These are phyloP conservation scores for Aspergillus steynii DNA, from an alignment of 495 filamentous ascomycete genomes.

Conservation along the genomic window DNA sequence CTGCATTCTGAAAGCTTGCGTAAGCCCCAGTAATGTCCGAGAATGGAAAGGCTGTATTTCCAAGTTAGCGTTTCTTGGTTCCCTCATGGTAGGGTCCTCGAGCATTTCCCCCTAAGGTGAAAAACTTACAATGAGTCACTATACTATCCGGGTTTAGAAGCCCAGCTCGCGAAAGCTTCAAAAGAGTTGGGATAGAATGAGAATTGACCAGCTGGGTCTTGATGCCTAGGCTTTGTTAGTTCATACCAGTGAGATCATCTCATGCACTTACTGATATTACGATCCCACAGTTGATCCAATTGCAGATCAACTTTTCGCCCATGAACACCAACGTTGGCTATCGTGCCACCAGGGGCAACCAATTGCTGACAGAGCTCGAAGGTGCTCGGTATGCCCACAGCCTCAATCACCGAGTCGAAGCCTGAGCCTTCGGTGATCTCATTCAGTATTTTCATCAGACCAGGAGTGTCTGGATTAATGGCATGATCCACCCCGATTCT, in stretches of 20 bases:
- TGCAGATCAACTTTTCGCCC: constrained; percentile 39
- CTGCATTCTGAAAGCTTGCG: constrained; percentile 7
- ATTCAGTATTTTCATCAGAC: constrained; percentile 32
- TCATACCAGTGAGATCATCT: neutral
- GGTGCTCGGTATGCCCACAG: constrained; percentile 45
- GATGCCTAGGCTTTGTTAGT: constrained; percentile 30
- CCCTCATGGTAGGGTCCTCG: neutral
- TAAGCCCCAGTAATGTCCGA: constrained; percentile 6
- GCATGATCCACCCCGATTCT: constrained; percentile 43
- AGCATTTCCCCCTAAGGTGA: too few relatives aligned
- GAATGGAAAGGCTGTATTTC: neutral
- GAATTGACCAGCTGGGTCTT: constrained; percentile 40
- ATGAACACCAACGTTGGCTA: constrained; percentile 55
- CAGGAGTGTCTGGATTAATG: constrained; percentile 21
- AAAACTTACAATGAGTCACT: constrained; percentile 42
- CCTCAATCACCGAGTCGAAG: constrained; percentile 54
- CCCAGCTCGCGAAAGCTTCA: constrained; percentile 35
- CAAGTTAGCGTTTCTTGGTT: neutral
- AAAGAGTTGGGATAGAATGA: constrained; percentile 39
- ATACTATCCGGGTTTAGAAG: constrained; percentile 37
- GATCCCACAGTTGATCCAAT: constrained; percentile 38
- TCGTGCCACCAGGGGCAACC: constrained; percentile 45
- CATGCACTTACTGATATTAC: constrained; percentile 37
- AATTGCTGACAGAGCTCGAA: constrained; percentile 47
- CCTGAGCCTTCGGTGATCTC: constrained; percentile 41